Evolutionary conservation across 2,329 filamentous ascomycete species (phyloP).

Genomic region (Colletotrichum godetiae): DNA sequence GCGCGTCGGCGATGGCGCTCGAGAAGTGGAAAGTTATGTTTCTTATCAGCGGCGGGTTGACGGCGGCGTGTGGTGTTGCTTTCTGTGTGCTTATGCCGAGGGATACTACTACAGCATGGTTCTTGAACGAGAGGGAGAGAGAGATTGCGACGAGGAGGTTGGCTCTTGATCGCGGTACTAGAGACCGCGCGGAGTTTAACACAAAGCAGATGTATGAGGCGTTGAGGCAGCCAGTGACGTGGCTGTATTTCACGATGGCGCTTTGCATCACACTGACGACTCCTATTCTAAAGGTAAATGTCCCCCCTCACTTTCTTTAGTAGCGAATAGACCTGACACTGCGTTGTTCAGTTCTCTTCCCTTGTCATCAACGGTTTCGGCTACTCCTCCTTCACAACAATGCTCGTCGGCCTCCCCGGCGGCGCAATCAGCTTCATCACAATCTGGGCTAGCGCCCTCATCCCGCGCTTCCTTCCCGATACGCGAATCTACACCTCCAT

Average conservation of each 20-base stretch:
- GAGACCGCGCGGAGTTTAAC: constrained; percentile 36
- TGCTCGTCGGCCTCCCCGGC: constrained; percentile 30
- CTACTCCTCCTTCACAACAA: constrained; percentile 30
- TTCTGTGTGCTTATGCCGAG: constrained; percentile 26
- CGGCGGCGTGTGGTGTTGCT: not conserved
- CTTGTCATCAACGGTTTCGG: constrained; percentile 37
- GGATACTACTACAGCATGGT: constrained; percentile 22
- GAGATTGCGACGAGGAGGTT: constrained; percentile 30
- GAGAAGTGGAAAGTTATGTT: constrained; percentile 38
- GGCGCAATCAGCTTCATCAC: constrained; percentile 21
- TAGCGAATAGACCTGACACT: not conserved
- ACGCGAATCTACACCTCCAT: constrained; percentile 41
- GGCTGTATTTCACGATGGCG: constrained; percentile 38
- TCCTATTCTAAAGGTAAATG: constrained; percentile 38
- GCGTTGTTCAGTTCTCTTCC: constrained; percentile 16
- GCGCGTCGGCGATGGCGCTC: constrained; percentile 23
- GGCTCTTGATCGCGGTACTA: constrained; percentile 35
- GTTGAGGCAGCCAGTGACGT: constrained; percentile 22
- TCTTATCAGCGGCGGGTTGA: constrained; percentile 35
- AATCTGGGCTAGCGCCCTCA: constrained; percentile 36
- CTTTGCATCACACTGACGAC: constrained; percentile 38
- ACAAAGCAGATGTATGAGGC: constrained; percentile 38
- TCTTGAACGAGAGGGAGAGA: constrained; percentile 16
- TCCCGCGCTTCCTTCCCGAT: constrained; percentile 35
- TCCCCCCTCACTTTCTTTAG: too few relatives aligned